Conservation (phyloP, 2,329 filamentous ascomycete species). For the Diaporthe ampelina region DNA sequence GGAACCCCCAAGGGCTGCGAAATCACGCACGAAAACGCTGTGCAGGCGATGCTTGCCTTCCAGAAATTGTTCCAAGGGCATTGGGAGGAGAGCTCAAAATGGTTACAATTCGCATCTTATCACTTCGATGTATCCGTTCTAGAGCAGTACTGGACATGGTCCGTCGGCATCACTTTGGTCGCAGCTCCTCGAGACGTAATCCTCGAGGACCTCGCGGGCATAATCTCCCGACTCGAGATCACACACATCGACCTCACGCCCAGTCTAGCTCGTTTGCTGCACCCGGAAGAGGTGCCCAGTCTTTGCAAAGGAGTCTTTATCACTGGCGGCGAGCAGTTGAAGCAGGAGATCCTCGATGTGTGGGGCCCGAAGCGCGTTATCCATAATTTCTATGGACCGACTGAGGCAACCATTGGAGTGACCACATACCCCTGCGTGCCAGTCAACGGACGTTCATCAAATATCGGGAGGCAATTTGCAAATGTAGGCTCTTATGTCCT, state of each 20-base stretch:
- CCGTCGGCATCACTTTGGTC: conserved; percentile 86
- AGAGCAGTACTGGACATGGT: conserved; percentile 97
- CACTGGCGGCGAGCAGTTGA: conserved; percentile 89
- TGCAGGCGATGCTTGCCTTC: conserved; percentile 92
- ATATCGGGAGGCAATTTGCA: conserved; percentile 88
- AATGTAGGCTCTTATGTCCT: conserved; percentile 91
- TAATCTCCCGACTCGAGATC: conserved; percentile 79
- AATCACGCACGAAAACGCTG: conserved; percentile 88
- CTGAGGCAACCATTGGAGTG: conserved; percentile 92
- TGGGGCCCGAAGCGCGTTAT: conserved; percentile 88
- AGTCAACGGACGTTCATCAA: conserved; percentile 82
- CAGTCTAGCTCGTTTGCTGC: conserved; percentile 83
- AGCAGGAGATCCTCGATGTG: conserved; percentile 87
- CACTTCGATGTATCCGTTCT: conserved; percentile 95
- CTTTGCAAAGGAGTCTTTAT: conserved; percentile 90
- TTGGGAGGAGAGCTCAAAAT: conserved; percentile 81
- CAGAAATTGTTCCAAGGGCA: conserved; percentile 81
- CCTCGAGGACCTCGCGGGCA: conserved; percentile 82
- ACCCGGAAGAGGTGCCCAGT: conserved; percentile 84
- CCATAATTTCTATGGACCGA: conserved; percentile 94
- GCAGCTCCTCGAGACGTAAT: conserved; percentile 87
- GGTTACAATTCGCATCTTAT: conserved; percentile 93
- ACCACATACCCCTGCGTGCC: conserved; percentile 91
- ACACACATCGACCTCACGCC: conserved; percentile 95
- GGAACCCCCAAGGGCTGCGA: conserved; percentile 90